These are phyloP conservation scores for Kluyveromyces siamensis DNA, from an alignment of 805 yeast species.

Conservation along the genomic window DNA sequence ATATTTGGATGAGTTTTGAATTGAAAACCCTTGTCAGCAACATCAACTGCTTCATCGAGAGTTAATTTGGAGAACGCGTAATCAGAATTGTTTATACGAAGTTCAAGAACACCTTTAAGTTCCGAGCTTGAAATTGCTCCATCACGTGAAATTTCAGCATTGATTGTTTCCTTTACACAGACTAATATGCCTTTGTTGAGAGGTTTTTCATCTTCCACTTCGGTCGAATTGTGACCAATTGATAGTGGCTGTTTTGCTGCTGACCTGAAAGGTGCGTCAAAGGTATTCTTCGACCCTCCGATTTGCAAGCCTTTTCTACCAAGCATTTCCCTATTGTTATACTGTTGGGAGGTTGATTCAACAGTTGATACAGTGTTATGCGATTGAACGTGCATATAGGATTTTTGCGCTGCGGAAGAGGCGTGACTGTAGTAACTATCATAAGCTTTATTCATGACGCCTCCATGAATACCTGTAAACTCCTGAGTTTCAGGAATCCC, in stretches of 20 bases:
- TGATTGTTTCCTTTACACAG: conserved; percentile 64
- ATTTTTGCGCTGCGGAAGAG: conserved; percentile 31
- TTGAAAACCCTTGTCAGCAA: conserved; percentile 41
- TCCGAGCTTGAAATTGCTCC: conserved; percentile 66
- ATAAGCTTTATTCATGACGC: conserved; percentile 28
- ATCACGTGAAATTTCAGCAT: conserved; percentile 74
- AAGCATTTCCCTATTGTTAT: conserved; percentile 9
- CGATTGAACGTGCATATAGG: conserved; percentile 17
- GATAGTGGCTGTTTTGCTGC: conserved; percentile 10
- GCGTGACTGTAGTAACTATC: conserved; percentile 30
- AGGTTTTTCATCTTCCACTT: conserved; percentile 21
- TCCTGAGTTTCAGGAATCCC: conserved; percentile 20
- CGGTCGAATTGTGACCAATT: conserved; percentile 8
- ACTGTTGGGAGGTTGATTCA: conserved; percentile 9
- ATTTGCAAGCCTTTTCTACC: conserved; percentile 23
- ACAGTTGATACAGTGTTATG: conserved; percentile 3
- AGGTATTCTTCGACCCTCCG: conserved; percentile 11
- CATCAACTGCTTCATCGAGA: conserved; percentile 41
- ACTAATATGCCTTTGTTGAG: conserved; percentile 72
- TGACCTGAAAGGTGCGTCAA: conserved; percentile 1
- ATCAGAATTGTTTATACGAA: conserved; percentile 73
- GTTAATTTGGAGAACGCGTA: conserved; percentile 58
- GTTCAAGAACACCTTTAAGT: conserved; percentile 82
- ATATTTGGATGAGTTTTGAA: conserved; percentile 96
- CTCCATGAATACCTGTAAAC: conserved; percentile 15